Percentiles rank a stretch among this genome's conserved stretches.
These are phyloP conservation scores for Vickermania spadyakhi DNA, from an alignment of 208 protist genomes.

Conservation along the genomic window DNA sequence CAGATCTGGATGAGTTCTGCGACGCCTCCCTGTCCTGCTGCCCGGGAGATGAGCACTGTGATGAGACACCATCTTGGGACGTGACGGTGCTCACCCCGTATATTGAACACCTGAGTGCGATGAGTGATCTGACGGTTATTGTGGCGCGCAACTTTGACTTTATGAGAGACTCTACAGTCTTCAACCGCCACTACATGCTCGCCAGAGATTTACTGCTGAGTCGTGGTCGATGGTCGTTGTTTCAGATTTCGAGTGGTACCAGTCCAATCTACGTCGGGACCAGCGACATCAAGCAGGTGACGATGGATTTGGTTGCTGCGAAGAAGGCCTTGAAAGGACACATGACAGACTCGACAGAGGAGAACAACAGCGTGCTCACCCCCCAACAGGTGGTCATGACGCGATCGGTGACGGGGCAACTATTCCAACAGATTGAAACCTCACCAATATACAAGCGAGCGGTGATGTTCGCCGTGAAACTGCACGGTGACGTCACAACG, in stretches of 20 bases:
- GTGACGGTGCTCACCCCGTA: slow-evolving; percentile 29
- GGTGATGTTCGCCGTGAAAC: slow-evolving; percentile 71
- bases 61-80: background rate
- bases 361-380: slow-evolving; percentile 1
- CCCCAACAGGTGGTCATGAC: slow-evolving; percentile 4
- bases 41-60: background rate
- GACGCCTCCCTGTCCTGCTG: background rate
- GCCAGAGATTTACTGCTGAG: slow-evolving; percentile 59
- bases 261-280: slow-evolving; percentile 33
- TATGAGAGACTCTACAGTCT: slow-evolving; percentile 50
- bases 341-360: background rate
- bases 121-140: slow-evolving; percentile 60
- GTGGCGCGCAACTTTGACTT: slow-evolving; percentile 47
- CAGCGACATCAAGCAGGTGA: slow-evolving; percentile 18
- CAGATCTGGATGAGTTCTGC: background rate
- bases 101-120: slow-evolving; percentile 44
- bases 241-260: slow-evolving; percentile 51
- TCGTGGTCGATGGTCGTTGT: slow-evolving; percentile 66
- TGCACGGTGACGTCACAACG: slow-evolving; percentile 40
- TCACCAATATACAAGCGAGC: slow-evolving; percentile 56
- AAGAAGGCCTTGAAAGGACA: slow-evolving; percentile 3
- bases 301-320: slow-evolving; percentile 45
- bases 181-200: slow-evolving; percentile 48
- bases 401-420: slow-evolving; percentile 37
- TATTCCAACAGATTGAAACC: slow-evolving; percentile 61